Conservation (phyloP, 2,329 filamentous ascomycete species). For the Colletotrichum trifolii region DNA sequence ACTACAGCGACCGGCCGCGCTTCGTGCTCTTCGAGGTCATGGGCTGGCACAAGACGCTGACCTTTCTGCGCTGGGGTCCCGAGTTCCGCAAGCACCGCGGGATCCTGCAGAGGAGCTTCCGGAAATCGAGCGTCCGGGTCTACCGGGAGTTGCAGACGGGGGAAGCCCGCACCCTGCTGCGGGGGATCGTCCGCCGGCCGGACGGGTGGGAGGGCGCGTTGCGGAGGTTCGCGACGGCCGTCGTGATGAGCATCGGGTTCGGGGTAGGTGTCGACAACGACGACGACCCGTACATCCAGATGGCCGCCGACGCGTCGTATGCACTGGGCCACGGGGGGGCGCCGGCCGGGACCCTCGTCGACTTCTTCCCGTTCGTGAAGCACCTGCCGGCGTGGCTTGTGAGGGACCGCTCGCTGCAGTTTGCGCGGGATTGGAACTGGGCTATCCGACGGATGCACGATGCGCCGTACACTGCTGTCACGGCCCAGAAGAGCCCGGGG, state of each 20-base stretch:
- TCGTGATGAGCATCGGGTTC: slow-evolving; percentile 56
- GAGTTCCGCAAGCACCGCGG: slow-evolving; percentile 55
- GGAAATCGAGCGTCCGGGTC: slow-evolving; percentile 47
- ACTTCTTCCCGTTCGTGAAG: slow-evolving; percentile 58
- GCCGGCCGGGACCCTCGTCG: slow-evolving; percentile 53
- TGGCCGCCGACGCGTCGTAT: slow-evolving; percentile 38
- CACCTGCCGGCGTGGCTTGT: slow-evolving; percentile 51
- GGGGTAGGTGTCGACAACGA: slow-evolving; percentile 52
- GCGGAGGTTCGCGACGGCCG: slow-evolving; percentile 51
- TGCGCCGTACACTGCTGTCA: slow-evolving; percentile 49
- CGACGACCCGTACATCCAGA: slow-evolving; percentile 47
- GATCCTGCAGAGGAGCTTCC: slow-evolving; percentile 56
- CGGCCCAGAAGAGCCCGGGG: background rate
- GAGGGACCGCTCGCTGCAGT: slow-evolving; percentile 44
- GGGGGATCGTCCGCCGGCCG: slow-evolving; percentile 46
- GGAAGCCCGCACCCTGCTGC: slow-evolving; percentile 39
- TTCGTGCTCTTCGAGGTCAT: slow-evolving; percentile 56
- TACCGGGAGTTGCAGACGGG: slow-evolving; percentile 44
- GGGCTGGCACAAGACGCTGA: slow-evolving; percentile 59
- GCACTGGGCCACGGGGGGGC: slow-evolving; percentile 47
- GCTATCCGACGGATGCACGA: slow-evolving; percentile 55
- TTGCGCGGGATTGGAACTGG: slow-evolving; percentile 43
- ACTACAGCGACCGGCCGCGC: slow-evolving; percentile 56
- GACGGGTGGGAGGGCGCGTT: slow-evolving; percentile 50
- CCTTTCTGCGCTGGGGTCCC: slow-evolving; percentile 55